Conservation (phyloP, 2,329 filamentous ascomycete genomes). For the Paraphaeosphaeria sporulosa region DNA sequence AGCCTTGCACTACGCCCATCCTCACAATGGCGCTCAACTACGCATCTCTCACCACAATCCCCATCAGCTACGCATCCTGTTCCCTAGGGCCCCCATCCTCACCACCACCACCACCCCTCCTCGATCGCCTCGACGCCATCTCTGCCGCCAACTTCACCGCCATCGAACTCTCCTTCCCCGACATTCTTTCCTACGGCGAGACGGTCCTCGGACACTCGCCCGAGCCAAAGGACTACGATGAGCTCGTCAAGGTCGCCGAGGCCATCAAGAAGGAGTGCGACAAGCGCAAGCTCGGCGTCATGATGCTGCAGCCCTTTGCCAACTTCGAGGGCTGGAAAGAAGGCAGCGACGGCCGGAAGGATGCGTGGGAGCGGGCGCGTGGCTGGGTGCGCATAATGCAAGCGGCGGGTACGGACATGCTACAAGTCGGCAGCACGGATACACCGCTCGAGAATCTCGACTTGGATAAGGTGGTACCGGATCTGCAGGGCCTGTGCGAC, state of each 20-base stretch:
- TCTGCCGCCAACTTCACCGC: slow-evolving; percentile 70
- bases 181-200: slow-evolving; percentile 70
- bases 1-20: neutral
- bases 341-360: slow-evolving; percentile 64
- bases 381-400: slow-evolving; percentile 78
- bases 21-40: slow-evolving; percentile 46
- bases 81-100: slow-evolving; percentile 58
- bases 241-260: slow-evolving; percentile 62
- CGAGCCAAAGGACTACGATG: slow-evolving; percentile 65
- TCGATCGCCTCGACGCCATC: slow-evolving; percentile 68
- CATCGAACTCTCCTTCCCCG: slow-evolving; percentile 78
- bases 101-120: slow-evolving; percentile 57
- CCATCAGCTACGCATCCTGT: slow-evolving; percentile 63
- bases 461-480: slow-evolving; percentile 61
- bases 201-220: slow-evolving; percentile 61
- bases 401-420: slow-evolving; percentile 71
- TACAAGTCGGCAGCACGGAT: slow-evolving; percentile 73
- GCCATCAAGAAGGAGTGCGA: slow-evolving; percentile 64
- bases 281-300: slow-evolving; percentile 64
- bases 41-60: slow-evolving; percentile 51
- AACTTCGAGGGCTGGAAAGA: slow-evolving; percentile 79
- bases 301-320: slow-evolving; percentile 78
- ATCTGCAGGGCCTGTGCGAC: slow-evolving; percentile 65
- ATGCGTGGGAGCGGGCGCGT: slow-evolving; percentile 67
- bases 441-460: slow-evolving; percentile 63